Base-by-base conservation (phyloP, 345 rosid genomes). In the Isatis tinctoria region DNA sequence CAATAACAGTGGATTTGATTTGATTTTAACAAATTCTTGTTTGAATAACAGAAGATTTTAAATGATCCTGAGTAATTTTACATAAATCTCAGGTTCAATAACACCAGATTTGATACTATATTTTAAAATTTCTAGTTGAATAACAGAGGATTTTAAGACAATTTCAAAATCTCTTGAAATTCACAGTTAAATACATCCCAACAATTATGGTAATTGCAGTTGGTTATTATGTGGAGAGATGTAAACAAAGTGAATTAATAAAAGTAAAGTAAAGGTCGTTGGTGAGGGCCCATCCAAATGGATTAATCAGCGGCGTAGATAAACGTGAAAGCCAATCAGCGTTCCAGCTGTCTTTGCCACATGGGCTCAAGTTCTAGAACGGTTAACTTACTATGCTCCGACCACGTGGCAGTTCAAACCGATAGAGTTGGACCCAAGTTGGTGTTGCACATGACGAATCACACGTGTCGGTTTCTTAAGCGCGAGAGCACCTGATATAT, bases 281-380 rank as follows among this genome's bases (percentile, higher is more conserved):
- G 70, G 63, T 30, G 65, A 26, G 49, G 69, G 49, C 74, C 79
- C 69, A 75, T 43, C 48, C 3, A 60, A 57, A 49, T 28, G 74
- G 70, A 69, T 61, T 61, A 54, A 76, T 76, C 79, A 70, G 59
- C 75, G 79, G 70, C 74, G 63, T 22, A 61, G 66, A 70, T 64
- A 54, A 57, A 65, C 76, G 68, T 72, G n/a, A 77, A 77, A 72
- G 81, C 65, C 68, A 77, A 77, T 65, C 62, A 70, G 48, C 10
- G 0, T 14, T 66, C 69, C 76, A 77, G 68, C 76, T 77, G 76
- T 59, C 30, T 11, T 11, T 51, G 64, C 73, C 73, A 72, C 69
- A 35, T 77, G 28, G 22, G 11, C 12, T 27, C 8, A 1, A n/a
- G 20, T 47, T 28, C 33, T 69, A 18, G 53, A 65, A 70, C 68